Base-by-base conservation (phyloP, 345 rosid genomes). In the Sonneratia alba region DNA sequence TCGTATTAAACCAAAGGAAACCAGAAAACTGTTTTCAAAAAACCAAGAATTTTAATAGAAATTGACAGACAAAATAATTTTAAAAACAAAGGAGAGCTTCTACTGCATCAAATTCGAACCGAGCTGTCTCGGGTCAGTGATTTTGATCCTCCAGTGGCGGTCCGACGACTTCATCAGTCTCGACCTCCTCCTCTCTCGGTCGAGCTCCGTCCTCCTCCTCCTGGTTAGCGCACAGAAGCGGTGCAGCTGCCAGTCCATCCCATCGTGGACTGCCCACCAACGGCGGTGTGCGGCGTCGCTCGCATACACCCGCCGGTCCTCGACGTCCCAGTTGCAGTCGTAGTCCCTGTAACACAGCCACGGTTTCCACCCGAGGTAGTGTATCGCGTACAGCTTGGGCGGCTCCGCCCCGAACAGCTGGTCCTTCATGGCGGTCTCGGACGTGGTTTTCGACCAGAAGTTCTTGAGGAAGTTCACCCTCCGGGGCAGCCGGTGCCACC, bases 261-360 rank as follows among this genome's bases (percentile, higher is more conserved):
- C 59, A 61, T 94, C 98, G 47, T 90, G 86, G 36, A 91, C 79
- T 68, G 73, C 80, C 98, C 98, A 91, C 98, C 97, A 94, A 76
- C 96, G 84, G 56, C 19, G 64, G 43, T 91, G 97, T 0, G 98
- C 97, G 7, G 85, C 88, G 66, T 94, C 97, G 42, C 97, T 94
- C 11, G 97, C 97, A 68, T 88, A 94, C n/a, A 92, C 96, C 12
- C 79, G 72, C 59, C 73, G 87, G 21, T 81, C 36, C 42, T 0
- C 7, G 6, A 85, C 81, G 72, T 91, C 83, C 87, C 86, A 89
- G 82, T 94, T 94, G 74, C 98, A 94, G 68, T 90, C 98, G 69
- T 94, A 91, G 78, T 94, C 98, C 73, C 97, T 87, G 51, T 91
- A 94, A 63, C 97, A 94, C 65, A 77, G 82, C 97, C 98, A 92